phyloP scores from a whole-genome alignment of 257 asterid species.

The Solanum corneliomulleri region DNA sequence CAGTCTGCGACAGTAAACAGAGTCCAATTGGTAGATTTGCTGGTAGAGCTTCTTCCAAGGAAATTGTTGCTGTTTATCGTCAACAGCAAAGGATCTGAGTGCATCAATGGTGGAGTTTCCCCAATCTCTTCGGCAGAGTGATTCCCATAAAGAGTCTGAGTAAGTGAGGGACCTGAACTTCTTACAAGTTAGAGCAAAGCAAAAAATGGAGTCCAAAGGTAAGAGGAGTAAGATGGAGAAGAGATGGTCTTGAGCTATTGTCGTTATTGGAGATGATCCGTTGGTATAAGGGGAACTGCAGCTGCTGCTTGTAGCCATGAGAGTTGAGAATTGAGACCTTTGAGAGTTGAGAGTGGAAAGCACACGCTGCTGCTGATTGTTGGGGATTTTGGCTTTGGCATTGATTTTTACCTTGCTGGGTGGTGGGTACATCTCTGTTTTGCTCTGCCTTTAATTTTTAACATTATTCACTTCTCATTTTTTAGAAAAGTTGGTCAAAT shows the following conservation, averaged over 20 bases:
- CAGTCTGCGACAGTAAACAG: conserved; percentile 40
- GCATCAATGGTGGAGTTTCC: conserved; percentile 38
- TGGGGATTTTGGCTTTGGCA: background rate
- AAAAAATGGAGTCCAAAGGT: conserved; percentile 63
- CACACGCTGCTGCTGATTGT: background rate
- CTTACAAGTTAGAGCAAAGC: conserved; percentile 56
- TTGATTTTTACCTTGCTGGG: background rate
- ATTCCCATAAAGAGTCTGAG: conserved; percentile 80
- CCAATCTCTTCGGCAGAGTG: conserved; percentile 81
- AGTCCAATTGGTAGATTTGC: conserved; percentile 51
- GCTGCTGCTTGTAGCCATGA: conserved; percentile 50
- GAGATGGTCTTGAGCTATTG: conserved; percentile 61
- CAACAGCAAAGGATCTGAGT: conserved; percentile 10
- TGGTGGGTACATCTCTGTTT: background rate
- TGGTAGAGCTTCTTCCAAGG: conserved; percentile 69
- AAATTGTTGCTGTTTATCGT: conserved; percentile 1
- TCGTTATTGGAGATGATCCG: conserved; percentile 25
- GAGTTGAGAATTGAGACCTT: background rate
- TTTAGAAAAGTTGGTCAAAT: too few relatives aligned
- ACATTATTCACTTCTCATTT: background rate
- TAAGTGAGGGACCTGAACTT: conserved; percentile 44
- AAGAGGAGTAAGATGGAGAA: conserved; percentile 57
- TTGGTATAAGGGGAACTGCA: background rate
- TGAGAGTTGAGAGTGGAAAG: background rate
- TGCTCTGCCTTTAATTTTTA: background rate